Evolutionary conservation across 768 basidiomycete species (phyloP).

Genomic region (Pleurotus djamor): DNA sequence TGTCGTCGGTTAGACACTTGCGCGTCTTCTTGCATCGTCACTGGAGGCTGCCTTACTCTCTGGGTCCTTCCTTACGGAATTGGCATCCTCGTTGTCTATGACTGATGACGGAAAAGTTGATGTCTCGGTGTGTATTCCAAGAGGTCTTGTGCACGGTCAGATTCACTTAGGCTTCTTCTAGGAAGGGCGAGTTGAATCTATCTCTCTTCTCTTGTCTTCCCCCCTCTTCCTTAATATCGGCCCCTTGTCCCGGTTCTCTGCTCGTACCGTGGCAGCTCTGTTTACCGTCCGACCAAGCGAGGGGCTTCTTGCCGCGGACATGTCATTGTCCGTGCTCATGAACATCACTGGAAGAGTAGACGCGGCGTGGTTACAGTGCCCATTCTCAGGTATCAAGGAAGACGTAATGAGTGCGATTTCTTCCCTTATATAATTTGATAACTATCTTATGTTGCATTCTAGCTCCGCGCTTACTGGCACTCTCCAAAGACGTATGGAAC

Average conservation of each 20-base stretch:
- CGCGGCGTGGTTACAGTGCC: slow-evolving; percentile 42
- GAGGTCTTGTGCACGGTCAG: too few relatives aligned
- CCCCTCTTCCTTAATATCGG: slow-evolving; percentile 33
- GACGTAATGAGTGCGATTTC: slow-evolving; percentile 27
- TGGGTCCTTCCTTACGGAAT: slow-evolving; percentile 51
- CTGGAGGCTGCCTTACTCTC: slow-evolving; percentile 54
- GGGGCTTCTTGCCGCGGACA: slow-evolving; percentile 24
- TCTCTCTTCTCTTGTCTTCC: slow-evolving; percentile 30
- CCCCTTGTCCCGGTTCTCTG: slow-evolving; percentile 36
- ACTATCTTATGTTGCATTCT: not conserved
- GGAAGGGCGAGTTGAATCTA: not conserved
- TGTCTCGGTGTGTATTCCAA: not conserved
- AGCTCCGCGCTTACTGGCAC: slow-evolving; percentile 43
- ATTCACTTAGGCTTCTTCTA: too few relatives aligned
- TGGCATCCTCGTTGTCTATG: slow-evolving; percentile 31
- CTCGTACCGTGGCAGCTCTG: slow-evolving; percentile 27
- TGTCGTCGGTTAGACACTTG: slow-evolving; percentile 12
- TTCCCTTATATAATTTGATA: not conserved
- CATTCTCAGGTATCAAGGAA: slow-evolving; percentile 27
- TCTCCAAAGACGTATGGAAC: slow-evolving; percentile 57
- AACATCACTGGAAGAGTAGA: slow-evolving; percentile 42
- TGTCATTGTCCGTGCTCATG: slow-evolving; percentile 27
- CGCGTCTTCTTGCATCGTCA: slow-evolving; percentile 34
- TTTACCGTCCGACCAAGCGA: slow-evolving; percentile 29
- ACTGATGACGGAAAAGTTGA: slow-evolving; percentile 17